These are phyloP conservation scores for Aspergillus sp. DNA, from an alignment of 2,329 filamentous ascomycete genomes.

Conservation along the genomic window DNA sequence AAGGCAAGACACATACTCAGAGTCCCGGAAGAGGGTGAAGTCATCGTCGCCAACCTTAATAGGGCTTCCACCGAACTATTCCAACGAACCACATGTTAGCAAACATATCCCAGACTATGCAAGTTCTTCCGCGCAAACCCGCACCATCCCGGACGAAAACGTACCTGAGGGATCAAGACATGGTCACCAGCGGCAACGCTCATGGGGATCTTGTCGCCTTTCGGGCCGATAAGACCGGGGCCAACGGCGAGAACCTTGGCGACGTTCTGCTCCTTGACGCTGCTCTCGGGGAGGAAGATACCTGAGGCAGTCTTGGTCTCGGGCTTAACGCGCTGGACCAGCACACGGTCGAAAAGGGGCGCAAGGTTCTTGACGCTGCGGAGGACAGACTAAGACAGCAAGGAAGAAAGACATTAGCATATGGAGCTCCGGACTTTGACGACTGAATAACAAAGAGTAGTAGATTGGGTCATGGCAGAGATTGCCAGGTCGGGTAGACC, in stretches of 20 bases:
- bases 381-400: conserved; percentile 49
- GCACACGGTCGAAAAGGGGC: conserved; percentile 93
- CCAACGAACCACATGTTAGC: conserved; percentile 13
- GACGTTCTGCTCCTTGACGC: conserved; percentile 97
- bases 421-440: background rate
- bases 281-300: conserved; percentile 95
- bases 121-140: background rate
- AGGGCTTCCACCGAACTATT: conserved; percentile 80
- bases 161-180: conserved; percentile 89
- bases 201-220: conserved; percentile 80
- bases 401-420: conserved; percentile 4
- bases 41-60: conserved; percentile 98
- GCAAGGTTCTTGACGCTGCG: conserved; percentile 92
- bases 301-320: conserved; percentile 93
- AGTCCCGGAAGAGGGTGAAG: conserved; percentile 90
- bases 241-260: conserved; percentile 93
- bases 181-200: conserved; percentile 78
- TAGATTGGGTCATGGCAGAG: background rate
- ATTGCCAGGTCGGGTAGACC: background rate
- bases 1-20: conserved; percentile 64
- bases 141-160: conserved; percentile 18
- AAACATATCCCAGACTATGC: conserved; percentile 4
- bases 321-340: conserved; percentile 96
- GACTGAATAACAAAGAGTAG: background rate
- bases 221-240: conserved; percentile 76